Percentiles rank a stretch among this genome's conserved stretches.
Evolutionary conservation across 257 asterid genomes (phyloP).

Genomic region (Salvia hispanica): DNA sequence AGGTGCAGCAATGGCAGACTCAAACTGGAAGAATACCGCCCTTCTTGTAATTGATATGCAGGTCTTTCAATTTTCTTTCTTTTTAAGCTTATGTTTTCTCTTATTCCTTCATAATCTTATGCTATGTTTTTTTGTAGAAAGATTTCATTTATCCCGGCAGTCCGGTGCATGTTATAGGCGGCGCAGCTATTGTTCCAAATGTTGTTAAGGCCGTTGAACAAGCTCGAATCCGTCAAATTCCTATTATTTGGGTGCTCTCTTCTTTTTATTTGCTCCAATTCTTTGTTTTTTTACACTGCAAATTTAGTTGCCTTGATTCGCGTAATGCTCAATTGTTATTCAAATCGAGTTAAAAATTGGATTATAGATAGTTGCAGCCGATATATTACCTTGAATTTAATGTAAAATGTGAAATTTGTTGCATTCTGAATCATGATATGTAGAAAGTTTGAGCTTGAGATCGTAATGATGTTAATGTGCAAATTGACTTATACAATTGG

Average conservation of each 20-base stretch:
- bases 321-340: neutral
- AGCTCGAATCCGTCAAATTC: conserved; percentile 66
- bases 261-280: neutral
- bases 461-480: neutral
- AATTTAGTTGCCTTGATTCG: neutral
- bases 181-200: conserved; percentile 64
- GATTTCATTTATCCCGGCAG: conserved; percentile 72
- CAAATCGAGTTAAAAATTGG: neutral
- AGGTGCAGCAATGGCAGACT: conserved; percentile 51
- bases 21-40: conserved; percentile 70
- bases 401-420: no score
- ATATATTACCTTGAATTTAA: no score
- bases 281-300: neutral
- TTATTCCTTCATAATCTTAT: neutral
- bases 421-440: no score
- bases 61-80: conserved; percentile 36
- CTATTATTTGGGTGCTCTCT: conserved; percentile 70
- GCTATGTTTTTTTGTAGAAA: conserved; percentile 45
- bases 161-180: conserved; percentile 67
- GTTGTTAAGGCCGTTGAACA: conserved; percentile 68
- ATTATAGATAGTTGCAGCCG: neutral
- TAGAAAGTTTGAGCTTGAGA: neutral
- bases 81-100: neutral
- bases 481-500: neutral
- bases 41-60: conserved; percentile 91